phyloP scores from a whole-genome alignment of 306 rosid genomes.

The Abrus pulchellus region DNA sequence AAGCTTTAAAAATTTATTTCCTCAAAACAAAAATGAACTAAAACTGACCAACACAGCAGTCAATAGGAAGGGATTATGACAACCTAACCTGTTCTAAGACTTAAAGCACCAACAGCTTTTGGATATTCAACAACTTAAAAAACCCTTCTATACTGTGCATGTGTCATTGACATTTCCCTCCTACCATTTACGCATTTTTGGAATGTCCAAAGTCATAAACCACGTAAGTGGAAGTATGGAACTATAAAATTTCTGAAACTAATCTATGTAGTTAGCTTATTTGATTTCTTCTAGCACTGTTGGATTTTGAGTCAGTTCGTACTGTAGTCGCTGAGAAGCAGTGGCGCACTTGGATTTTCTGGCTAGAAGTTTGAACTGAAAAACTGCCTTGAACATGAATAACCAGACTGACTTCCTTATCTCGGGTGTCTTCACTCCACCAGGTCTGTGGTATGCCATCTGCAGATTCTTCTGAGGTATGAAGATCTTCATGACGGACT shows the following conservation, averaged over 20 bases:
- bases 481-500: conserved; percentile 76
- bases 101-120: conserved; percentile 19
- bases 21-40: background rate
- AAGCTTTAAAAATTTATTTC: background rate
- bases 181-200: conserved; percentile 39
- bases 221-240: conserved; percentile 23
- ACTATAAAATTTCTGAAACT: conserved; percentile 38
- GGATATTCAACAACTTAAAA: conserved; percentile 23
- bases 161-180: conserved; percentile 37
- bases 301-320: conserved; percentile 65
- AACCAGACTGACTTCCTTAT: conserved; percentile 76
- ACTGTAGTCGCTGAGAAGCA: conserved; percentile 69
- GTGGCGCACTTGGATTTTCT: conserved; percentile 72
- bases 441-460: conserved; percentile 86
- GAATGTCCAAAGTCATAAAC: conserved; percentile 39
- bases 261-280: conserved; percentile 50
- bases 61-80: conserved; percentile 11
- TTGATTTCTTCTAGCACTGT: conserved; percentile 59
- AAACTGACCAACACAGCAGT: background rate
- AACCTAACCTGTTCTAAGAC: conserved; percentile 39
- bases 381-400: conserved; percentile 78
- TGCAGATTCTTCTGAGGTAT: conserved; percentile 66
- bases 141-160: conserved; percentile 2
- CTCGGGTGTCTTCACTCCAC: conserved; percentile 90
- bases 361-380: conserved; percentile 56